These are phyloP conservation scores for Boletus coccyginus DNA, from an alignment of 768 basidiomycete species.

Conservation along the genomic window DNA sequence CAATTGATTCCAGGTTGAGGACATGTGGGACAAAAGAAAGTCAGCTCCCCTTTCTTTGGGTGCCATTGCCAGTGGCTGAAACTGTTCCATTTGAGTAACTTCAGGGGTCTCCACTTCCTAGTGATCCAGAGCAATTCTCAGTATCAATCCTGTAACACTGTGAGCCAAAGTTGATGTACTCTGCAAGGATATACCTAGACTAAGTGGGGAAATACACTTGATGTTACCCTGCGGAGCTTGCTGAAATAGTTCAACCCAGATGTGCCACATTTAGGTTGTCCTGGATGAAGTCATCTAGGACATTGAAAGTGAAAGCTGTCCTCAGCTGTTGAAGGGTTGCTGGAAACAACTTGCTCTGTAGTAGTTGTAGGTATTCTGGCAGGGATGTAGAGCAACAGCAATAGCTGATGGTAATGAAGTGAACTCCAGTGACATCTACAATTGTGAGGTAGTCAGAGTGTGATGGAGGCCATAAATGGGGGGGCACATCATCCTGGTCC, in stretches of 20 bases:
- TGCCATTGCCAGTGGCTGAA: background rate
- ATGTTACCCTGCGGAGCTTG: background rate
- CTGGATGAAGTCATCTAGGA: conserved; percentile 18
- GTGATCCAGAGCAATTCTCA: conserved; percentile 13
- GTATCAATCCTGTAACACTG: conserved; percentile 12
- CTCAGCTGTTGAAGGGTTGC: fast-evolving
- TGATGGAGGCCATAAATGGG: too few relatives aligned
- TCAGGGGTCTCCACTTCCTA: conserved; percentile 16
- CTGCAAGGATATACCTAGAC: background rate
- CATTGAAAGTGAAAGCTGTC: conserved; percentile 11
- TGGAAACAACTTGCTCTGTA: background rate
- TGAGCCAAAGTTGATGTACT: too few relatives aligned
- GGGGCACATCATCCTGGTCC: too few relatives aligned
- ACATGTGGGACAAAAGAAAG: conserved; percentile 25
- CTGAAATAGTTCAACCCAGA: background rate
- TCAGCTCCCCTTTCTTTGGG: background rate
- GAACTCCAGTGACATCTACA: too few relatives aligned
- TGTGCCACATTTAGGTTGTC: conserved; percentile 19
- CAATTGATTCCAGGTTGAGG: conserved; percentile 21
- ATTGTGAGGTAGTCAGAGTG: too few relatives aligned
- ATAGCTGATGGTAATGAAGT: background rate
- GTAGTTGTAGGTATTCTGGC: background rate
- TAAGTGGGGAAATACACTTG: background rate
- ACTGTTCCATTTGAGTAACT: conserved; percentile 19
- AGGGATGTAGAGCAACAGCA: background rate